Evolutionary conservation across 2,329 filamentous ascomycete genomes (phyloP).

Genomic region (Cladobotryum mycophilum): DNA sequence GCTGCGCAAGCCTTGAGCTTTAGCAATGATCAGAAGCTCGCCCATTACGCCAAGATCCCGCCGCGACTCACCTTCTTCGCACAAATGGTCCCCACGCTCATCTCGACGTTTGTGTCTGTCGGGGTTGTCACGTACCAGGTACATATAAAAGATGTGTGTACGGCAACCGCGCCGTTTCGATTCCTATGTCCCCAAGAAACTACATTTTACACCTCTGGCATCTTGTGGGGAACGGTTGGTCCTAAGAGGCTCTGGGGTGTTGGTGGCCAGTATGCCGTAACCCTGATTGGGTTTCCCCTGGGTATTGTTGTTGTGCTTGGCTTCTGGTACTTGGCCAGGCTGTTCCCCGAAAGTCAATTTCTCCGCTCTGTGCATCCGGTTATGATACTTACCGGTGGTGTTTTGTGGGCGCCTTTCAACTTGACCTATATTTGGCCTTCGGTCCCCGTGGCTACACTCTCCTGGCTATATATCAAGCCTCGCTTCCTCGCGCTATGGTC

Average conservation of each 20-base stretch:
- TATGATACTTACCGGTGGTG: constrained; percentile 33
- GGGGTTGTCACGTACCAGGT: constrained; percentile 16
- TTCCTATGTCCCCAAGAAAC: constrained; percentile 7
- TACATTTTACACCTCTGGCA: constrained; percentile 26
- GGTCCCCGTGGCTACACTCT: constrained; percentile 41
- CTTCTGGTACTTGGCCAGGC: constrained; percentile 31
- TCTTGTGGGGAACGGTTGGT: constrained; percentile 35
- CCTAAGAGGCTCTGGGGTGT: constrained; percentile 31
- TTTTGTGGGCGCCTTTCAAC: constrained; percentile 40
- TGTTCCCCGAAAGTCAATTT: constrained; percentile 24
- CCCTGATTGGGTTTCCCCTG: constrained; percentile 33
- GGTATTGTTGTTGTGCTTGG: constrained; percentile 30
- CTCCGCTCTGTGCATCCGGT: constrained; percentile 38
- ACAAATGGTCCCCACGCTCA: constrained; percentile 39
- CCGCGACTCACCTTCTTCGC: constrained; percentile 40
- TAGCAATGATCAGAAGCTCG: constrained; percentile 44
- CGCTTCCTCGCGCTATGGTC: constrained; percentile 43
- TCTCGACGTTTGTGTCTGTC: constrained; percentile 25
- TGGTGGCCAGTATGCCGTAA: constrained; percentile 28
- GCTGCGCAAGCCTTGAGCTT: constrained; percentile 38
- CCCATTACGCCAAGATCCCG: constrained; percentile 45
- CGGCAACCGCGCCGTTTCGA: constrained; percentile 12
- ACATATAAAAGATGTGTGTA: constrained; percentile 32
- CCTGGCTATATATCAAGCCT: constrained; percentile 41
- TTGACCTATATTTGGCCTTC: constrained; percentile 40